Conservation (phyloP, 495 filamentous ascomycete species). For the Apodospora peruviana region DNA sequence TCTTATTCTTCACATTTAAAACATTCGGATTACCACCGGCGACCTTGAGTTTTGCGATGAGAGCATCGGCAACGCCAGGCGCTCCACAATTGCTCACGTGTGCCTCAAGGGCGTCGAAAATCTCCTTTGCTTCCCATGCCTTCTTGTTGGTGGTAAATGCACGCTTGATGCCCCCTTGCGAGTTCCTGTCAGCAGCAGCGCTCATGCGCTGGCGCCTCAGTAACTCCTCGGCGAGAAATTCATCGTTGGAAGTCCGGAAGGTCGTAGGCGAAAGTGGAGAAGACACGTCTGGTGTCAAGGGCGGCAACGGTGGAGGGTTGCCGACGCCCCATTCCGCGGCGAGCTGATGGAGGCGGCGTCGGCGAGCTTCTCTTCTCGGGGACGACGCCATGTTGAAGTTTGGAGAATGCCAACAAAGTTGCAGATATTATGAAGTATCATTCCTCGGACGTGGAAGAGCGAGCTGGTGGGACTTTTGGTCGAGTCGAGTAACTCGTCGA, state of each 20-base stretch:
- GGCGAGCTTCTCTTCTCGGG: constrained; percentile 22
- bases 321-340: constrained; percentile 31
- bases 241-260: constrained; percentile 33
- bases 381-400: constrained; percentile 13
- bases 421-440: no score
- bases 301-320: constrained; percentile 8
- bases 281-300: constrained; percentile 17
- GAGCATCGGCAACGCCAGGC: constrained; percentile 40
- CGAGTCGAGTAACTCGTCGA: no score
- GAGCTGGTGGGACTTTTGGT: no score
- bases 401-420: no score
- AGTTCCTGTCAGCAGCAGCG: constrained; percentile 21
- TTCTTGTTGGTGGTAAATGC: constrained; percentile 42
- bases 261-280: constrained; percentile 3
- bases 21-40: constrained; percentile 40
- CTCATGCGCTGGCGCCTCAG: constrained; percentile 33
- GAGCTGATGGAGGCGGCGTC: constrained; percentile 30
- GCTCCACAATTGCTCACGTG: constrained; percentile 37
- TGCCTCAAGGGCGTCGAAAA: constrained; percentile 37
- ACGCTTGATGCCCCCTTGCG: constrained; percentile 33
- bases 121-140: constrained; percentile 42
- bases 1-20: constrained; percentile 30
- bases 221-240: constrained; percentile 37
- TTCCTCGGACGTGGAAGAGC: no score
- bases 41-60: constrained; percentile 36